Conservation (phyloP, 2,329 filamentous ascomycete genomes). For the Aphanocladium album region DNA sequence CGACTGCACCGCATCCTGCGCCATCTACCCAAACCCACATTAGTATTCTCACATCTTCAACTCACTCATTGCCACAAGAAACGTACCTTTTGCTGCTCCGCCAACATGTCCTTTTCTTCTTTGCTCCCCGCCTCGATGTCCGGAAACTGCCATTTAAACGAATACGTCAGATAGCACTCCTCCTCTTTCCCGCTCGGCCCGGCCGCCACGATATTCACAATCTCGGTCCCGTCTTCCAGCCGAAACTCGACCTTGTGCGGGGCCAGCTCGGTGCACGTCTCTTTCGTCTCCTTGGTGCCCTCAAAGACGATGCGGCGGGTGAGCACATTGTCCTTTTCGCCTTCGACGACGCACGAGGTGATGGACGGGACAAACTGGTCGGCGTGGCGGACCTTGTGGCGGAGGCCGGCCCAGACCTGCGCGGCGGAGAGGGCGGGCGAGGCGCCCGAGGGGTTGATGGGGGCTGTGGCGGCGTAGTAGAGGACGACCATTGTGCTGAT, state of each 20-base stretch:
- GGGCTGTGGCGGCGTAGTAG: conserved; percentile 23
- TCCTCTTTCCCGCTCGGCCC: conserved; percentile 19
- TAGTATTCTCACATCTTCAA: background rate
- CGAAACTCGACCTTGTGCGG: conserved; percentile 27
- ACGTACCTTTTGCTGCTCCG: conserved; percentile 21
- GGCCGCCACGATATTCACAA: conserved; percentile 26
- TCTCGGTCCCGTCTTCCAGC: conserved; percentile 26
- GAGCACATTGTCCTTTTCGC: conserved; percentile 13
- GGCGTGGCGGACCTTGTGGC: conserved; percentile 24
- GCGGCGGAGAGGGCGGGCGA: conserved; percentile 18
- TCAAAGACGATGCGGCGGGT: conserved; percentile 22
- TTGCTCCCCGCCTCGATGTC: conserved; percentile 19
- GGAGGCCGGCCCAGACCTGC: conserved; percentile 26
- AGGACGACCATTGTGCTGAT: conserved; percentile 7
- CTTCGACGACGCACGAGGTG: conserved; percentile 12
- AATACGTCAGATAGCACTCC: conserved; percentile 28
- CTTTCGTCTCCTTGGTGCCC: conserved; percentile 16
- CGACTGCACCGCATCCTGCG: conserved; percentile 22
- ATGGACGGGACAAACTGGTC: conserved; percentile 25
- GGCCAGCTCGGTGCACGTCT: conserved; percentile 26
- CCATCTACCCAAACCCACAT: conserved; percentile 19
- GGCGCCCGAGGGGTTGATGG: conserved; percentile 23
- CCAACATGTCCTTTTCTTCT: conserved; percentile 18
- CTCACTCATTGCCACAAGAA: background rate
- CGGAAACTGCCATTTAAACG: conserved; percentile 27